Percentiles rank a stretch among this genome's conserved stretches.
phyloP scores from a whole-genome alignment of 148 eudicot genomes.

The Cornus kousa region DNA sequence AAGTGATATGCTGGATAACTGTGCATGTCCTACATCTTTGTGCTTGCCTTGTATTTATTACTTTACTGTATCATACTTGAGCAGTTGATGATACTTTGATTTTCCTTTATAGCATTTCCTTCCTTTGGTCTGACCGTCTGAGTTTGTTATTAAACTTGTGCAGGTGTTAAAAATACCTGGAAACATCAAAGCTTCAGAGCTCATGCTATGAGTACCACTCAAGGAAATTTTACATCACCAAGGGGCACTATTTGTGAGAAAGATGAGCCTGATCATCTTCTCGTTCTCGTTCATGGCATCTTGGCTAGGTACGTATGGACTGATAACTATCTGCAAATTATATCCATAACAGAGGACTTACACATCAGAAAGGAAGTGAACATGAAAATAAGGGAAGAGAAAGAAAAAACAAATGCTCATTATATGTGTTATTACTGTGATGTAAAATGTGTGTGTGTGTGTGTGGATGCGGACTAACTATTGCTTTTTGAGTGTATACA shows the following conservation, averaged over 20 bases:
- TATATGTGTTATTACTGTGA: no score
- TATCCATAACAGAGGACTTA: neutral
- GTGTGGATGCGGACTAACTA: neutral
- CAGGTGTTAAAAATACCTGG: slow-evolving; percentile 50
- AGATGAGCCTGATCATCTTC: slow-evolving; percentile 81
- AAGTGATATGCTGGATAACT: neutral
- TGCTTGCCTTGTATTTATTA: neutral
- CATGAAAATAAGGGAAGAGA: neutral
- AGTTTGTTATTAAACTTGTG: slow-evolving; percentile 14
- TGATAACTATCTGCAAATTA: neutral
- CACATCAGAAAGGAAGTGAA: neutral
- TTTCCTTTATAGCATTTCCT: neutral
- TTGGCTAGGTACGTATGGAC: slow-evolving; percentile 68
- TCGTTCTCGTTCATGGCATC: slow-evolving; percentile 97
- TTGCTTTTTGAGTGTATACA: neutral
- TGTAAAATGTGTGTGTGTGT: neutral
- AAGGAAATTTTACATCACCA: slow-evolving; percentile 48
- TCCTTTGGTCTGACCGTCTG: slow-evolving; percentile 5
- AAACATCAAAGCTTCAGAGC: slow-evolving; percentile 40
- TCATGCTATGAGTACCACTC: slow-evolving; percentile 63
- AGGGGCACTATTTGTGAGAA: slow-evolving; percentile 27
- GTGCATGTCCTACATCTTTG: neutral
- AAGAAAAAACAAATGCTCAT: neutral
- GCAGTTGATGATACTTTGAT: neutral
- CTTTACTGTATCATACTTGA: neutral